Conservation (phyloP, 257 asterid genomes). For the Leonotis leonurus region DNA sequence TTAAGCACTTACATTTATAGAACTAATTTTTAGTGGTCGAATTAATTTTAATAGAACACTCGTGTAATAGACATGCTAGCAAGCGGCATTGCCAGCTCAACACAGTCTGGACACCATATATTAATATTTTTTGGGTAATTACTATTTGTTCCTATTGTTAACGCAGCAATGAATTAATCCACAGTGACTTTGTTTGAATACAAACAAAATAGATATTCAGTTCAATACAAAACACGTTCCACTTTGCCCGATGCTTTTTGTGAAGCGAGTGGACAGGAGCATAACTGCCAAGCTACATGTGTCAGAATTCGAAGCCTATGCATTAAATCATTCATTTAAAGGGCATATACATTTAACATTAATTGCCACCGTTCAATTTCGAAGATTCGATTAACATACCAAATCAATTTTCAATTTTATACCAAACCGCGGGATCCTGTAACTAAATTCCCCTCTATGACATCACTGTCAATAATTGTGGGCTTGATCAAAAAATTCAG, state of each 20-base stretch:
- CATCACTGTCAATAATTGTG: background rate
- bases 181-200: background rate
- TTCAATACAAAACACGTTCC: background rate
- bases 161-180: background rate
- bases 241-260: background rate
- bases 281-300: constrained; percentile 10
- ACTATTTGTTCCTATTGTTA: background rate
- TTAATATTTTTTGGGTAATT: background rate
- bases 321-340: background rate
- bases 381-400: background rate
- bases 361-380: background rate
- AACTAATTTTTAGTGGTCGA: background rate
- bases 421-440: background rate
- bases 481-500: constrained; percentile 4
- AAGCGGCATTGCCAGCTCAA: background rate
- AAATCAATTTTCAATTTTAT: background rate
- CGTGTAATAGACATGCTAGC: background rate
- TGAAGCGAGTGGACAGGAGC: background rate
- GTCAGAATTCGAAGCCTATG: background rate
- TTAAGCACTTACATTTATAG: background rate
- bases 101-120: background rate
- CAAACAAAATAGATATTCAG: background rate
- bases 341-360: background rate
- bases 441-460: constrained; percentile 1
- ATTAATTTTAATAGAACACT: background rate